Percentiles rank a stretch among this genome's conserved stretches.
These are phyloP conservation scores for Narthecium ossifragum DNA, from an alignment of 106 monocot species.

Conservation along the genomic window DNA sequence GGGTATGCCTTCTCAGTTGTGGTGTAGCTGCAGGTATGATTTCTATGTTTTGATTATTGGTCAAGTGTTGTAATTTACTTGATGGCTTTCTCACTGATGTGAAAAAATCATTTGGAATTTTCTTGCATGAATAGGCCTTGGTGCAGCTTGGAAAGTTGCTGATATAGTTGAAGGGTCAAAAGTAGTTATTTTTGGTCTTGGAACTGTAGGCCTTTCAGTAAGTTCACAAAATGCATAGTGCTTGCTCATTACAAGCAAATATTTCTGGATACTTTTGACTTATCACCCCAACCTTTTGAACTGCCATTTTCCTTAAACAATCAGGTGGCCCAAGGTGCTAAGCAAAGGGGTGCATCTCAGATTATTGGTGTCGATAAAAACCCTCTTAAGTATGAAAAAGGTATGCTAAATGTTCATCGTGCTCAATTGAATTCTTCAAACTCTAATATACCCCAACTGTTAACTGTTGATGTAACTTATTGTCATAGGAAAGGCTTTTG, in stretches of 20 bases:
- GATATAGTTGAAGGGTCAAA: constrained; percentile 72
- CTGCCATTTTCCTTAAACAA: not conserved
- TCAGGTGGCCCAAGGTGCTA: constrained; percentile 93
- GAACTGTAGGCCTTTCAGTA: constrained; percentile 92
- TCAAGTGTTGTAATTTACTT: no score
- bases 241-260: no score
- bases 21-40: constrained; percentile 93
- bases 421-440: no score
- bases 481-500: constrained; percentile 65
- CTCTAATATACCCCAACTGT: no score
- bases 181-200: constrained; percentile 92
- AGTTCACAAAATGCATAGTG: no score
- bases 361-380: constrained; percentile 91
- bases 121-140: constrained; percentile 43
- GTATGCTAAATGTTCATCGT: no score
- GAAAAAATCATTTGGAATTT: no score
- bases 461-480: constrained; percentile 5
- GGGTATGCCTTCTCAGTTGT: constrained; percentile 85
- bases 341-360: constrained; percentile 59
- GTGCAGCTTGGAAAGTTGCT: constrained; percentile 94
- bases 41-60: no score
- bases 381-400: constrained; percentile 69
- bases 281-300: no score
- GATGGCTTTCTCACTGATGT: no score
- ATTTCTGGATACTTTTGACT: no score